phyloP scores from a whole-genome alignment of 768 basidiomycete genomes.

The Lentinula guzmanii region DNA sequence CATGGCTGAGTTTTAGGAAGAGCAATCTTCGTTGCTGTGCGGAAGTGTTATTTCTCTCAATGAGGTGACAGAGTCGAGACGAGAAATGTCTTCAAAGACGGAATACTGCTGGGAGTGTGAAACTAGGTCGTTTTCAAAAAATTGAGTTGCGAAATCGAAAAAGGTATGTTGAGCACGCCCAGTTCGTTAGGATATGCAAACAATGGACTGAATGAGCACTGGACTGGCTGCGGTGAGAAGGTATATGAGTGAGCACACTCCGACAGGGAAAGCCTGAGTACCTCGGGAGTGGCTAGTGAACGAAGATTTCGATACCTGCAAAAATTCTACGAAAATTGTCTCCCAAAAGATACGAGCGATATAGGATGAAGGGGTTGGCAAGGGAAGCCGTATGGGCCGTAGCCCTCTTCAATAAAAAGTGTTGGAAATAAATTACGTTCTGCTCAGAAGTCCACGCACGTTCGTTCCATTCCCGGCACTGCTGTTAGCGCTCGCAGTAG shows the following conservation, averaged over 20 bases:
- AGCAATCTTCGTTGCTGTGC: not conserved
- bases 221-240: not conserved
- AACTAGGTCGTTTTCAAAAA: not conserved
- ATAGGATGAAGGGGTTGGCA: not conserved
- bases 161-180: not conserved
- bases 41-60: not conserved
- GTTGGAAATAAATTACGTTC: not conserved
- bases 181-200: not conserved
- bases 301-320: not conserved
- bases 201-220: not conserved
- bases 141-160: not conserved
- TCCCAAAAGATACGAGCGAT: slow-evolving; percentile 8
- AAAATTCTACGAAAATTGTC: slow-evolving; percentile 9
- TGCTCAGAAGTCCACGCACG: not conserved
- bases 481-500: not conserved
- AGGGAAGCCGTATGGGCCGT: not conserved
- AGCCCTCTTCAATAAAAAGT: not conserved
- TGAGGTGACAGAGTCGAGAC: not conserved
- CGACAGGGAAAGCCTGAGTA: not conserved
- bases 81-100: not conserved
- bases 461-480: not conserved
- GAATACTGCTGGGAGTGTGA: not conserved
- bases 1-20: slow-evolving; percentile 22
- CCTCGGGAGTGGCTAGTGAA: not conserved
- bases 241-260: not conserved